Conservation (phyloP, 2,329 filamentous ascomycete species). For the Trichophyton mentagrophytes region DNA sequence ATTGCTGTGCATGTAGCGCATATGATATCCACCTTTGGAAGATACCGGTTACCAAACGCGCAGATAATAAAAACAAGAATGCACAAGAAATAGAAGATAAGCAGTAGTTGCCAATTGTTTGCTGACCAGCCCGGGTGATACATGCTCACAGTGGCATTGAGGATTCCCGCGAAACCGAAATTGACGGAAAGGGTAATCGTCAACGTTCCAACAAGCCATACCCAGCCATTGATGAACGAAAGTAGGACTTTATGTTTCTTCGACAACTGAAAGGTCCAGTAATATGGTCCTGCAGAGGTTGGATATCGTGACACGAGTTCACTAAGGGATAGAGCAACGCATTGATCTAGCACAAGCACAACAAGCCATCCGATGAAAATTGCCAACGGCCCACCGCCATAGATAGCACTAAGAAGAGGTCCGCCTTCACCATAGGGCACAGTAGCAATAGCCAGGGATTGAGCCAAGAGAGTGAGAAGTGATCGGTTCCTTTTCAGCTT, state of each 20-base stretch:
- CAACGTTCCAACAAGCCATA: no score
- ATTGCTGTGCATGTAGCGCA: constrained; percentile 16
- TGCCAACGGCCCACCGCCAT: constrained; percentile 39
- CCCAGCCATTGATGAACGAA: no score
- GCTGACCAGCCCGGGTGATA: no score
- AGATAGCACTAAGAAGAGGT: constrained; percentile 31
- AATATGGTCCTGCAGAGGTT: constrained; percentile 42
- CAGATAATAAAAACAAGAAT: no score
- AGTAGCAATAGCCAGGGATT: constrained; percentile 48
- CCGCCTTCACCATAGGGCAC: constrained; percentile 40
- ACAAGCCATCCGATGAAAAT: constrained; percentile 15
- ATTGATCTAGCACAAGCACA: no score
- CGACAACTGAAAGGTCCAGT: constrained; percentile 42
- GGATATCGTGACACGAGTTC: constrained; percentile 42
- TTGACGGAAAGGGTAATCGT: constrained; percentile 34
- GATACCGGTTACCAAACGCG: no score
- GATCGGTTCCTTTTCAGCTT: not conserved
- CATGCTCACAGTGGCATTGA: no score
- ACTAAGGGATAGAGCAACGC: constrained; percentile 30
- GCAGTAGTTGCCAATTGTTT: no score
- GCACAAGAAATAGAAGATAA: no score
- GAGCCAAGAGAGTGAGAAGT: constrained; percentile 45
- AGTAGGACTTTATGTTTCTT: constrained; percentile 16
- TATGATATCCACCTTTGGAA: no score
- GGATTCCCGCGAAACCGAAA: constrained; percentile 25